phyloP scores from a whole-genome alignment of 495 filamentous ascomycete species.

The Penicillium pancosmium region DNA sequence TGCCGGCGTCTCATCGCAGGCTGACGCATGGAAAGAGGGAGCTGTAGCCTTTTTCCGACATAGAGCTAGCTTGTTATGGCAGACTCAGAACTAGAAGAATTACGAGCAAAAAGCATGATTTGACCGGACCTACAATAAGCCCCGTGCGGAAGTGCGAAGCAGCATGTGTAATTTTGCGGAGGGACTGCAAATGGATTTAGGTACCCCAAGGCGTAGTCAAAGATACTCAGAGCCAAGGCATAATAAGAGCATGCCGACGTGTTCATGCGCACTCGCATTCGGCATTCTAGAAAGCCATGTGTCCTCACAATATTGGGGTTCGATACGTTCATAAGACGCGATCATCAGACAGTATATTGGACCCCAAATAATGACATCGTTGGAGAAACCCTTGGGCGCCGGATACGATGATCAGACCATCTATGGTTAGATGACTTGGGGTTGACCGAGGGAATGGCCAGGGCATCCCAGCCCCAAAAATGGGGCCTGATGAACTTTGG shows the following conservation, averaged over 20 bases:
- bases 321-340: neutral
- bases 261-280: neutral
- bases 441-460: neutral
- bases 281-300: neutral
- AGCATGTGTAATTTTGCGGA: neutral
- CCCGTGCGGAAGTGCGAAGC: neutral
- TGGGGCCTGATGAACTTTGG: neutral
- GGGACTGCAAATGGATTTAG: neutral
- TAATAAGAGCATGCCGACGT: neutral
- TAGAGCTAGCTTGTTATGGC: neutral
- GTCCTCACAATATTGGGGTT: conserved; percentile 2
- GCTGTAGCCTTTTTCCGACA: neutral
- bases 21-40: neutral
- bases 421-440: neutral
- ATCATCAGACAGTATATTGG: neutral
- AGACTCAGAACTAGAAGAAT: neutral
- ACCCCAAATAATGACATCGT: neutral
- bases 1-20: neutral
- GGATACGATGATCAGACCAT: neutral
- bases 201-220: neutral
- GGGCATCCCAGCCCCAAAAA: neutral
- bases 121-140: neutral
- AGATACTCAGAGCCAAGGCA: neutral
- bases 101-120: neutral
- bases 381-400: neutral